Evolutionary conservation across 352 stramenopile species (phyloP), one percentile per base, ranked within the genome.

Genomic region (Globisporangium spinosum): DNA sequence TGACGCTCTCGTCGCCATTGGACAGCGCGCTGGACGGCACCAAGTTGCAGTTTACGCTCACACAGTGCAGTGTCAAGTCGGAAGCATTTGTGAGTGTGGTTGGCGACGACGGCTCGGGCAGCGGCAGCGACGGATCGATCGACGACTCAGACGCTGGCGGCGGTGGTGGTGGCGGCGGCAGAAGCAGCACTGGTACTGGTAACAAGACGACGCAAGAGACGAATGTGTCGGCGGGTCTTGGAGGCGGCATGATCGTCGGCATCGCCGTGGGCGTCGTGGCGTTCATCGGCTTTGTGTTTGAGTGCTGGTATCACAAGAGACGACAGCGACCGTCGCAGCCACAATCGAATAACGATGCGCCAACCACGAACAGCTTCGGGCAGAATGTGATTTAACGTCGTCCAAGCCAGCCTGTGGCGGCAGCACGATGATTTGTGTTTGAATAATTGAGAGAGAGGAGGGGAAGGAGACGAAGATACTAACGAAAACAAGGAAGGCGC

Each of bases 241-340:
- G 84, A 3, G 75, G 82, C 45, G 83, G 85, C n/a, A 65, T 91
- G 51, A 79, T 90, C 62, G 82, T 93, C 59, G 87, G 68, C 43
- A 89, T 92, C 57, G 79, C 74, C 29, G 84, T 95, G n/a, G 85
- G 75, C 12, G 75, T 77, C 17, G 70, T 93, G 38, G 87, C 87
- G 2, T 9, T 89, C 17, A 62, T 75, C 1, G 87, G 85, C 29
- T 95, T 95, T 63, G 40, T 85, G 15, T 82, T 90, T 58, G 87
- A 95, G 68, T 93, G 79, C 68, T 64, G 65, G 49, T 71, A 89
- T 69, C 87, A 95, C 76, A 91, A 90, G 61, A 78, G 77, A 71
- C 79, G 79, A 45, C 78, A 92, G 71, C 59, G 64, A 32, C 68
- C 69, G 0, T 2, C 71, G 53, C 62, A 34, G 13, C 55, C 29